Conservation (phyloP, 805 yeast genomes). For the Saccharomyces paradoxus region DNA sequence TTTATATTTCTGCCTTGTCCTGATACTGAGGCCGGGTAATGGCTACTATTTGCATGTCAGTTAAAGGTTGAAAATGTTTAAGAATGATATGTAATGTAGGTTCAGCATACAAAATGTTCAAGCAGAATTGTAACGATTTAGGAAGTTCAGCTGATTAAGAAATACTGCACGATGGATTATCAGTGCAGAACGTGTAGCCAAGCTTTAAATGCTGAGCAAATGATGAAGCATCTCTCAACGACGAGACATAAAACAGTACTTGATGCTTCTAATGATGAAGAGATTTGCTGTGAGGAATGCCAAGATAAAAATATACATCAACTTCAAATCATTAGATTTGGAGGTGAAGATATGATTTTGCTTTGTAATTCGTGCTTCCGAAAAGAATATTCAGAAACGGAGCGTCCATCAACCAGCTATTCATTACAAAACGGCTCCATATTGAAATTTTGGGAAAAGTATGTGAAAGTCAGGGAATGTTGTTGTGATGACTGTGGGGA, state of each 20-base stretch:
- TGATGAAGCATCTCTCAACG: constrained; percentile 44
- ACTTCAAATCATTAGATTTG: constrained; percentile 43
- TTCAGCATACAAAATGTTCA: no score
- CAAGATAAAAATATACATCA: constrained; percentile 46
- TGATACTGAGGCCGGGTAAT: not conserved
- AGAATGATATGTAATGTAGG: not conserved
- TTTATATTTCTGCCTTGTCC: not conserved
- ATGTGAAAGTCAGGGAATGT: constrained; percentile 43
- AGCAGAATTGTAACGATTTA: not conserved
- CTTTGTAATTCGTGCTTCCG: constrained; percentile 40
- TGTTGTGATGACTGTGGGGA: constrained; percentile 39
- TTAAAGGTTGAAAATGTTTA: not conserved
- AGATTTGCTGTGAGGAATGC: constrained; percentile 49
- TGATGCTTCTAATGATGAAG: constrained; percentile 33
- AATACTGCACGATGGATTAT: constrained; percentile 15
- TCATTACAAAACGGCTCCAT: constrained; percentile 48
- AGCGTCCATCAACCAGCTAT: constrained; percentile 43
- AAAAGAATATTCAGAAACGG: constrained; percentile 30
- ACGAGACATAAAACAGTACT: constrained; percentile 46
- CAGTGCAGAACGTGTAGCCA: constrained; percentile 42
- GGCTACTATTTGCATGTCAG: not conserved
- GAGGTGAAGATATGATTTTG: constrained; percentile 46
- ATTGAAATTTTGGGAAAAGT: constrained; percentile 40
- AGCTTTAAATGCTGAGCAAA: constrained; percentile 30
- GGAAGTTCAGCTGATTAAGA: not conserved